Conservation (phyloP, 768 basidiomycete species). For the Trametes punicea region DNA sequence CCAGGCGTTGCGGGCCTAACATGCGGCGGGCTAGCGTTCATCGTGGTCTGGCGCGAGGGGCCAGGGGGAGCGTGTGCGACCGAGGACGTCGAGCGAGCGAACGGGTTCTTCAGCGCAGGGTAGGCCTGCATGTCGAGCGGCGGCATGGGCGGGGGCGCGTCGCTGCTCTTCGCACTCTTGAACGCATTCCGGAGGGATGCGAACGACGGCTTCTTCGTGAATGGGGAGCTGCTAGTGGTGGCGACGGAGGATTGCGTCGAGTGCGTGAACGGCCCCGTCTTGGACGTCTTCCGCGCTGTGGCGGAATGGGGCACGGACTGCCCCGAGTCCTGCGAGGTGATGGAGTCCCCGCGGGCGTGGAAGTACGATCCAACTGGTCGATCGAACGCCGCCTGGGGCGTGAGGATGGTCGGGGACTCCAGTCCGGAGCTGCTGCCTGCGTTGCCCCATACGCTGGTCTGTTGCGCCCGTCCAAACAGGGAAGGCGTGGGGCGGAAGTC, state of each 20-base stretch:
- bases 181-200: constrained; percentile 86
- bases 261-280: constrained; percentile 56
- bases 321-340: constrained; percentile 72
- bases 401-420: constrained; percentile 63
- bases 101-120: constrained; percentile 75
- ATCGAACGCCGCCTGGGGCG: constrained; percentile 45
- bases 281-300: constrained; percentile 34
- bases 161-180: constrained; percentile 60
- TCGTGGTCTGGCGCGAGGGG: constrained; percentile 37
- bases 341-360: constrained; percentile 76
- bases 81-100: constrained; percentile 79
- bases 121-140: constrained; percentile 63
- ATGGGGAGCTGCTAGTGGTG: constrained; percentile 44
- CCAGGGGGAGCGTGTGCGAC: constrained; percentile 47
- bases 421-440: constrained; percentile 39
- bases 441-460: constrained; percentile 32
- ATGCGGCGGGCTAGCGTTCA: constrained; percentile 48
- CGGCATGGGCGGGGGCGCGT: constrained; percentile 72
- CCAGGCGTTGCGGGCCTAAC: constrained; percentile 61
- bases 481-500: constrained; percentile 51
- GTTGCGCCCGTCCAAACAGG: constrained; percentile 63
- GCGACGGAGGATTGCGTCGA: constrained; percentile 70
- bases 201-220: constrained; percentile 80
- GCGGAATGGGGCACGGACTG: constrained; percentile 45
- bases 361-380: constrained; percentile 61